Conservation (phyloP, 108 stramenopile species). For the Cyclostephanos invisitatus region DNA sequence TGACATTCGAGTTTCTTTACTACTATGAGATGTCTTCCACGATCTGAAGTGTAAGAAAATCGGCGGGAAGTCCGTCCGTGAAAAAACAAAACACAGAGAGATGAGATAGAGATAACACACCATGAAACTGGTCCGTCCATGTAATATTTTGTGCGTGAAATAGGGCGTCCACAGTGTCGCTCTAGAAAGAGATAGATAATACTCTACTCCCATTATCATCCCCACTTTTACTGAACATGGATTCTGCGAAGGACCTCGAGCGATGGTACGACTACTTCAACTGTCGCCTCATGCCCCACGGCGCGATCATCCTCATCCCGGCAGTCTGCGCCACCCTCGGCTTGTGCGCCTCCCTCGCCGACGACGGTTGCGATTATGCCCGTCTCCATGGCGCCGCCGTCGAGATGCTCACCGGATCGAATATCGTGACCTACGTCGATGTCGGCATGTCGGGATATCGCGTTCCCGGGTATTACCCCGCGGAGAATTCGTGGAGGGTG, state of each 20-base stretch:
- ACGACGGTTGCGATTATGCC: conserved; percentile 49
- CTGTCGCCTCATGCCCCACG: conserved; percentile 48
- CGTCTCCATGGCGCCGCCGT: conserved; percentile 31
- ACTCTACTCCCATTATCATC: no score
- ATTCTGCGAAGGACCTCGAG: background rate
- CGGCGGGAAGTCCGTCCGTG: no score
- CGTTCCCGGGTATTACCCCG: conserved; percentile 43
- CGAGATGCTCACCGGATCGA: conserved; percentile 43
- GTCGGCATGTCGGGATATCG: conserved; percentile 41
- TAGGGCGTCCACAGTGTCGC: no score
- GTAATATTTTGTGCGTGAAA: no score
- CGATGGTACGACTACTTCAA: conserved; percentile 1
- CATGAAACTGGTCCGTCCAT: no score
- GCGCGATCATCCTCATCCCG: conserved; percentile 37
- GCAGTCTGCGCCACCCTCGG: conserved; percentile 30
- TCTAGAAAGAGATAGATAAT: no score
- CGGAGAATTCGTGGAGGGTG: conserved; percentile 34
- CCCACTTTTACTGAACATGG: background rate
- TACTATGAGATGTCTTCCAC: no score
- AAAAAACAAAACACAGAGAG: no score
- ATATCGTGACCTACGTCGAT: conserved; percentile 33
- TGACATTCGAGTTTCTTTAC: no score
- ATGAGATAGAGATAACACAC: no score
- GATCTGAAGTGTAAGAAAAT: no score
- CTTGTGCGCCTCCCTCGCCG: conserved; percentile 33